Evolutionary conservation across 768 basidiomycete genomes (phyloP).

Genomic region (Suillus alpinus): DNA sequence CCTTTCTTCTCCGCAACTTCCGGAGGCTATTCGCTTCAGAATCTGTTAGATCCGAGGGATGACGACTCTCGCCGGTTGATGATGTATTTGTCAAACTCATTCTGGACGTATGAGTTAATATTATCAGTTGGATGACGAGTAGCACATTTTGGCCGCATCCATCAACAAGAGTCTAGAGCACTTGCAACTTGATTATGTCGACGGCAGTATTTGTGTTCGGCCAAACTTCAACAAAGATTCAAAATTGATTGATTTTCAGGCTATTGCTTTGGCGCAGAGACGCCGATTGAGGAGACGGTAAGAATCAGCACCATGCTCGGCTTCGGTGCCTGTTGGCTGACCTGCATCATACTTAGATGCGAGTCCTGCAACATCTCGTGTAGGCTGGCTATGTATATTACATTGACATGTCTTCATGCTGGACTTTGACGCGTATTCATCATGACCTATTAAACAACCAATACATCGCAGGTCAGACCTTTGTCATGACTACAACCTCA

Average conservation of each 20-base stretch:
- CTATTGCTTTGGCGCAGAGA: conserved; percentile 29
- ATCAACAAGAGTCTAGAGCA: conserved; percentile 47
- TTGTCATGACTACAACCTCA: conserved; percentile 45
- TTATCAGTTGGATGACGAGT: neutral
- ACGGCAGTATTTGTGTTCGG: conserved; percentile 55
- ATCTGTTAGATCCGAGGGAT: conserved; percentile 2
- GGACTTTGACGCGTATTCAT: neutral
- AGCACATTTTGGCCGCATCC: conserved; percentile 68
- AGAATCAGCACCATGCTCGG: conserved; percentile 36
- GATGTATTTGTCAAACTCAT: conserved; percentile 35
- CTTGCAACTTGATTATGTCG: conserved; percentile 73
- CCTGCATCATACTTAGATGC: conserved; percentile 41
- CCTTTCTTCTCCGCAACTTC: conserved; percentile 53
- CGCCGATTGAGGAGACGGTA: conserved; percentile 27
- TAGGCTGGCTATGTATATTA: conserved; percentile 62
- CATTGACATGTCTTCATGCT: conserved; percentile 19
- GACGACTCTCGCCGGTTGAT: conserved; percentile 33
- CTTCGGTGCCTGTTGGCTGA: conserved; percentile 3
- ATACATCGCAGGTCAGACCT: conserved; percentile 23
- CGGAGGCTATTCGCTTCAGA: conserved; percentile 38
- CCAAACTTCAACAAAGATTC: too few species aligned
- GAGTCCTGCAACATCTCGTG: conserved; percentile 64
- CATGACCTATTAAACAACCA: neutral
- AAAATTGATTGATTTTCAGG: conserved; percentile 21
- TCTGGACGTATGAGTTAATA: conserved; percentile 15